Evolutionary conservation across 2,329 filamentous ascomycete species (phyloP), one percentile per base, ranked within the genome.

Genomic region (Aspergillus spinulosporus): DNA sequence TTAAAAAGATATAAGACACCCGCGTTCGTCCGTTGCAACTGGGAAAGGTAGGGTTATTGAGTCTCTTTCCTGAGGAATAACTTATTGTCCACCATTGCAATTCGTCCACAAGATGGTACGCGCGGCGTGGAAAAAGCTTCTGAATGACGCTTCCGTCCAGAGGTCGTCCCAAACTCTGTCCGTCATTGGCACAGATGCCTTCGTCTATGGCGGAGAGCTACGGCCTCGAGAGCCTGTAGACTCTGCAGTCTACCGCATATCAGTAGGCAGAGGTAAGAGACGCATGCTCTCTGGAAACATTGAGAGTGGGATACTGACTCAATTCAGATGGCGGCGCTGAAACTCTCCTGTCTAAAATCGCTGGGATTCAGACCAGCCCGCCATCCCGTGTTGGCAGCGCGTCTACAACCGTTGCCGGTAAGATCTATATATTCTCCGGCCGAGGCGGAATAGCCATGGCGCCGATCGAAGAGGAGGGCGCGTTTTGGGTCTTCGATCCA

Each of bases 381-480:
- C 73, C 78, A 1, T 80, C 89, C 2, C 84, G 91, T 15, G 84
- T 92, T 2, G 91, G 91, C 15, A 84, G 90, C 62, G 87, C 90
- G 34, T 84, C 87, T 0, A 83, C 87, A 9, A 81, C 85, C 1
- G 82, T 94, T 56, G 81, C 86, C 57, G 81, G 82, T 44, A 85
- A 85, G 21, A 85, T 95, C 65, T 93, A 93, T 73, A 62, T 95
- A 42, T 96, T 92, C 72, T 91, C 90, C 47, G 91, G 92, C 7
- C 85, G 89, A 44, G 87, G 88, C 36, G 88, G 88, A 0, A 74
- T 80, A 2, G 84, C 84, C 29, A 87, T 89, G 83, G 77, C 82
- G 1, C 85, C 89, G 0, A 78, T 96, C 8, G 84, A 92, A 51
- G 91, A 96, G 66, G 71, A 78, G 8, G 91, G 91, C 12, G 79